Conservation (phyloP, 371 early-diverging fungal genomes). For the Mortierella sp. region DNA sequence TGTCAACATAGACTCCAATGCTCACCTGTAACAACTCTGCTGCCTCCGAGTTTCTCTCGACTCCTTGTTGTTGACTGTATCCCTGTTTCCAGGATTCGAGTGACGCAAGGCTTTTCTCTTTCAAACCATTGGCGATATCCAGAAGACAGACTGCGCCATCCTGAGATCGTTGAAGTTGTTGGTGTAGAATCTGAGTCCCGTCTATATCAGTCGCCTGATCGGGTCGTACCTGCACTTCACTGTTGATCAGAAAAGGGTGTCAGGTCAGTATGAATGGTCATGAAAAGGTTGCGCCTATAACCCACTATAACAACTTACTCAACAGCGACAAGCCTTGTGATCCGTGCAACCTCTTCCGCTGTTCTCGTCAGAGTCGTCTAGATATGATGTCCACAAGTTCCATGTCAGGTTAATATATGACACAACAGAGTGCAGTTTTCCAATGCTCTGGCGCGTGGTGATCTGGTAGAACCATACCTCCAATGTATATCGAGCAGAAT, state of each 20-base stretch:
- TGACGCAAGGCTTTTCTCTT: not conserved
- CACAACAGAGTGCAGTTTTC: too few relatives aligned
- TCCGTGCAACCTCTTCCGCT: slow-evolving; percentile 3
- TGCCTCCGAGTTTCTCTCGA: slow-evolving; percentile 5
- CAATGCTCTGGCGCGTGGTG: too few relatives aligned
- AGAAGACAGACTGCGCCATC: slow-evolving; percentile 9
- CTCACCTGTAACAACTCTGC: slow-evolving; percentile 24
- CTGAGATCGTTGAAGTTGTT: not conserved
- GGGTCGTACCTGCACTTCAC: not conserved
- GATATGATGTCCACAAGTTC: not conserved
- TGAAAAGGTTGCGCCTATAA: too few relatives aligned
- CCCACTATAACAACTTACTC: too few relatives aligned
- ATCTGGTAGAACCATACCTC: slow-evolving; percentile 10
- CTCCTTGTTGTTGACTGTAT: too few relatives aligned
- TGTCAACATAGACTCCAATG: too few relatives aligned
- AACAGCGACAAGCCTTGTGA: slow-evolving; percentile 4
- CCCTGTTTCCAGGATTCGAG: not conserved
- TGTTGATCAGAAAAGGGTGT: not conserved
- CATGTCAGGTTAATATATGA: not conserved
- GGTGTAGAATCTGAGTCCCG: not conserved
- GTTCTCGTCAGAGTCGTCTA: slow-evolving; percentile 10
- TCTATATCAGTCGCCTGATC: not conserved
- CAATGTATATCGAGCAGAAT: not conserved
- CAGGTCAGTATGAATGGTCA: not conserved
- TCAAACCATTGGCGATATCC: slow-evolving; percentile 3